These are phyloP conservation scores for Trichophyton simii DNA, from an alignment of 2,329 filamentous ascomycete genomes.

Conservation along the genomic window DNA sequence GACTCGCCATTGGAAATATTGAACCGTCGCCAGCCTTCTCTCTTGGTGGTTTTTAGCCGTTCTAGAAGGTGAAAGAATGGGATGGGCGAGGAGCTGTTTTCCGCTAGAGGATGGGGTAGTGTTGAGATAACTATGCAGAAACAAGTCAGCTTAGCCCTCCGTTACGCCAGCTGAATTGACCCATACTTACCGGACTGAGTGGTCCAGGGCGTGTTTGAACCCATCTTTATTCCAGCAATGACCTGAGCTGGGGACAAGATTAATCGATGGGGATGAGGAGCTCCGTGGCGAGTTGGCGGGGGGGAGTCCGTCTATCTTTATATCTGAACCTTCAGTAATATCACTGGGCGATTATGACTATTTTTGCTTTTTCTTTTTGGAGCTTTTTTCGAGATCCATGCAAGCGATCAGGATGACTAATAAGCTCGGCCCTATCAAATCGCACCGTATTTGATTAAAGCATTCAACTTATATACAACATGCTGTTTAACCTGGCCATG, in stretches of 20 bases:
- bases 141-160: background rate
- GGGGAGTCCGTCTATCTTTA: background rate
- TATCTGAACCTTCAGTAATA: background rate
- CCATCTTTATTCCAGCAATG: background rate
- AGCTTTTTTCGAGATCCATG: background rate
- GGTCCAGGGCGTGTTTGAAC: conserved; percentile 3
- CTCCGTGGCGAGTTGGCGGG: background rate
- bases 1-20: conserved; percentile 66
- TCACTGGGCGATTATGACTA: background rate
- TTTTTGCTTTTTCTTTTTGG: background rate
- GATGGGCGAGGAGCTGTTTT: conserved; percentile 59
- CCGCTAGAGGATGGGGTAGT: conserved; percentile 47
- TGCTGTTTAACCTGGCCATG: background rate
- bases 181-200: background rate
- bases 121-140: conserved; percentile 46
- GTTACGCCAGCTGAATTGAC: background rate
- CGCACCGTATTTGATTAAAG: background rate
- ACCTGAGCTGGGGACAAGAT: background rate
- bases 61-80: conserved; percentile 92
- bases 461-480: background rate
- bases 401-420: background rate
- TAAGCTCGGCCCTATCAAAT: background rate
- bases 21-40: conserved; percentile 90
- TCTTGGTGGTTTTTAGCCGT: conserved; percentile 87
- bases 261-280: background rate